Evolutionary conservation across 202 grass and related monocot species (phyloP).

Genomic region (Miscanthus sacchariflorus): DNA sequence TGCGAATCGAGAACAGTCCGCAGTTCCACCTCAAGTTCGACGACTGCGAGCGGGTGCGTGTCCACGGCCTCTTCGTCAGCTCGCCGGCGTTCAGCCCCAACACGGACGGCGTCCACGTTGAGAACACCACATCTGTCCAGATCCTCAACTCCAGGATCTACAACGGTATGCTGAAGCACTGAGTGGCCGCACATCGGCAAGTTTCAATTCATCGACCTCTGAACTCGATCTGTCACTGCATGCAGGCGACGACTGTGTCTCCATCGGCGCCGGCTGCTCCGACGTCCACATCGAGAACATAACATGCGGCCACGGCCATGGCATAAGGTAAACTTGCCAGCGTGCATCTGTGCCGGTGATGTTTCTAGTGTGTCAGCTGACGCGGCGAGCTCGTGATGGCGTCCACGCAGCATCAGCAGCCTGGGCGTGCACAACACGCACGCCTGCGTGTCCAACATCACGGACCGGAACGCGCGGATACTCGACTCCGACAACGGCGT

Average conservation of each 20-base stretch:
- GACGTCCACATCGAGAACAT: constrained; percentile 73
- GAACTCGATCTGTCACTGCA: not conserved
- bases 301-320: constrained; percentile 71
- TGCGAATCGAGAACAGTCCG: constrained; percentile 80
- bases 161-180: constrained; percentile 44
- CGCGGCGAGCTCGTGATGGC: not conserved
- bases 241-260: constrained; percentile 83
- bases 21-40: constrained; percentile 97
- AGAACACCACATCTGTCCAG: constrained; percentile 72
- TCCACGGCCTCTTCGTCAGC: constrained; percentile 62
- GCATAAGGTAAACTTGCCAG: constrained; percentile 58
- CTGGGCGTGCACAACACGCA: constrained; percentile 68
- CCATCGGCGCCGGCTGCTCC: constrained; percentile 73
- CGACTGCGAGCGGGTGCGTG: constrained; percentile 59
- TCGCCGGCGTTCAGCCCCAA: constrained; percentile 81
- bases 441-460: constrained; percentile 82
- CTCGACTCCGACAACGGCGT: constrained; percentile 74
- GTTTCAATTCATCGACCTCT: not conserved
- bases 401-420: constrained; percentile 72
- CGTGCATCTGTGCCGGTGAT: not conserved
- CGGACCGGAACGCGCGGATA: constrained; percentile 58
- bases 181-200: not conserved
- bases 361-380: not conserved
- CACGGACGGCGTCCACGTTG: constrained; percentile 92
- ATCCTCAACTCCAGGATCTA: constrained; percentile 76